phyloP scores from a whole-genome alignment of 2,329 filamentous ascomycete species.

The Fusarium floridanum region DNA sequence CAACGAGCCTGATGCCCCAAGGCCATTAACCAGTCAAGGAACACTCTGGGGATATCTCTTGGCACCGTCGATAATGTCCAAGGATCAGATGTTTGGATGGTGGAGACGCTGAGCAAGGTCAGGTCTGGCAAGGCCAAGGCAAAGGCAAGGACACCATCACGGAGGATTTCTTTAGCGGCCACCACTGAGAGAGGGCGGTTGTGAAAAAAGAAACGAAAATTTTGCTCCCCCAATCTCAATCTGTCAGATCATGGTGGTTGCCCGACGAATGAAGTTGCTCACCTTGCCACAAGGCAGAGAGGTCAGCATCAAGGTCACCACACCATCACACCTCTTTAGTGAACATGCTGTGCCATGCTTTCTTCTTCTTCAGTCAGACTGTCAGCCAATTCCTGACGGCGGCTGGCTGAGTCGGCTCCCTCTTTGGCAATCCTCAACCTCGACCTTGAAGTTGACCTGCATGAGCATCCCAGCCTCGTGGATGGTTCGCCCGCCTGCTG shows the following conservation, averaged over 20 bases:
- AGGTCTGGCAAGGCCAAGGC: background rate
- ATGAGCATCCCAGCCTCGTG: slow-evolving; percentile 25
- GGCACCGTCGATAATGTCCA: slow-evolving; percentile 36
- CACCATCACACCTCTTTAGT: slow-evolving; percentile 15
- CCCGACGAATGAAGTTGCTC: slow-evolving; percentile 38
- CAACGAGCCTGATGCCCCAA: slow-evolving; percentile 31
- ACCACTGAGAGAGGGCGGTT: slow-evolving; percentile 13
- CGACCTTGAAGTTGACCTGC: slow-evolving; percentile 33
- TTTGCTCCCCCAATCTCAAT: slow-evolving; percentile 28
- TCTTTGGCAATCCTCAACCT: slow-evolving; percentile 21
- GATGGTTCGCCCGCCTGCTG: slow-evolving; percentile 12
- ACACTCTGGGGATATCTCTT: slow-evolving; percentile 48
- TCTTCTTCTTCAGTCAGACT: slow-evolving; percentile 6
- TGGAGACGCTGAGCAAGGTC: slow-evolving; percentile 23
- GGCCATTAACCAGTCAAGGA: slow-evolving; percentile 18
- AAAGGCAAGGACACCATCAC: slow-evolving; percentile 10
- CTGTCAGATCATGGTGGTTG: slow-evolving; percentile 43
- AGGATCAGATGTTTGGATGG: slow-evolving; percentile 31
- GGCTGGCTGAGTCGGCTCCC: slow-evolving; percentile 36
- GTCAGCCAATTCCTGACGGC: slow-evolving; percentile 32
- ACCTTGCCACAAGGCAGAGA: slow-evolving; percentile 31
- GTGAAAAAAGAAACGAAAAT: slow-evolving; percentile 27
- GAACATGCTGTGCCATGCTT: slow-evolving; percentile 11
- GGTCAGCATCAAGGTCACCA: slow-evolving; percentile 26
- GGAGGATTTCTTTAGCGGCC: slow-evolving; percentile 23